These are phyloP conservation scores for Beta macrorhiza DNA, from an alignment of 179 eudicot species.

Conservation along the genomic window DNA sequence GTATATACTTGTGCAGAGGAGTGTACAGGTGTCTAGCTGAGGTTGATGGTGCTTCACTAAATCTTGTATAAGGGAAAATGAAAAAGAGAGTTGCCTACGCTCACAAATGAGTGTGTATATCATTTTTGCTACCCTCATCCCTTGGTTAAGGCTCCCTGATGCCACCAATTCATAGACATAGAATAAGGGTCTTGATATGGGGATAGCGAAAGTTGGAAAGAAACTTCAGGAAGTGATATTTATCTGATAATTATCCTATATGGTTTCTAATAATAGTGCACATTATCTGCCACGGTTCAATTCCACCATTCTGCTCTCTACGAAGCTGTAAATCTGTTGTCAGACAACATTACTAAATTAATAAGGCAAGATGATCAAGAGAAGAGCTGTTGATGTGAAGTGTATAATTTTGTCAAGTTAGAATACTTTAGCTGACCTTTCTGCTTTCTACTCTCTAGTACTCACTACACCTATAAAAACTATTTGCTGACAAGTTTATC, in stretches of 20 bases:
- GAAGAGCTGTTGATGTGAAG: neutral
- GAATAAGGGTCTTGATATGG: neutral
- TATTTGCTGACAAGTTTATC: constrained; percentile 16
- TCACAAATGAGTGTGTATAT: neutral
- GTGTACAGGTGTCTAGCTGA: neutral
- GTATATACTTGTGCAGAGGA: neutral
- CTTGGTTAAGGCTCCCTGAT: neutral
- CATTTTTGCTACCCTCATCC: neutral
- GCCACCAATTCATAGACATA: neutral
- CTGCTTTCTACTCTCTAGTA: neutral
- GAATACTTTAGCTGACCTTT: neutral
- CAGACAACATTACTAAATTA: no score
- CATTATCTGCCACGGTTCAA: neutral
- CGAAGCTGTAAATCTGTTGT: neutral
- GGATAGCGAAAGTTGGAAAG: neutral
- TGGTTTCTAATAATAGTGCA: neutral
- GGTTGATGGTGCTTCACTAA: neutral
- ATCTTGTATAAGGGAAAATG: neutral
- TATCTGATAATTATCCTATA: neutral
- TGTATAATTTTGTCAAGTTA: neutral
- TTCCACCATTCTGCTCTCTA: neutral
- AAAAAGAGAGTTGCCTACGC: neutral
- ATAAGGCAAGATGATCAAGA: no score
- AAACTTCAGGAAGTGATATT: neutral
- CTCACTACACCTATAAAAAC: neutral